Conservation (phyloP, 768 basidiomycete species). For the Aureoboletus auriporus region DNA sequence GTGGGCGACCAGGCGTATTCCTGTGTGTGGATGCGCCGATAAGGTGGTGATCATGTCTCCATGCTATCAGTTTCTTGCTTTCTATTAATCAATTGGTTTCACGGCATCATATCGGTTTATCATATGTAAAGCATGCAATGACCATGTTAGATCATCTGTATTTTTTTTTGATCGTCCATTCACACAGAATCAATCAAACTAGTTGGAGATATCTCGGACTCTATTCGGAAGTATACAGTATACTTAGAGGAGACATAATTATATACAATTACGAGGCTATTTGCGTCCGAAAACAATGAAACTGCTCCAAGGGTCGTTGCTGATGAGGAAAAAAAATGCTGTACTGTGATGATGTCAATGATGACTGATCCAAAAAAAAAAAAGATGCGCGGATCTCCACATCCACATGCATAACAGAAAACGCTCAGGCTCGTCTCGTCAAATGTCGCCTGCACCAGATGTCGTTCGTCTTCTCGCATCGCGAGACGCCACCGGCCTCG, state of each 20-base stretch:
- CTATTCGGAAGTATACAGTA: no score
- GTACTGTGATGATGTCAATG: not conserved
- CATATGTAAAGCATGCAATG: conserved; percentile 25
- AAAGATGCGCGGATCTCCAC: no score
- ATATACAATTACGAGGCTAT: no score
- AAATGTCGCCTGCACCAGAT: conserved; percentile 32
- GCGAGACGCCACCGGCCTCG: conserved; percentile 19
- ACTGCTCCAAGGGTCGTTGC: conserved; percentile 9
- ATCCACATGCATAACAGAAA: no score
- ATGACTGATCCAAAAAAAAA: conserved; percentile 5
- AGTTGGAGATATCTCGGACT: no score
- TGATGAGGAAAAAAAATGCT: conserved; percentile 10
- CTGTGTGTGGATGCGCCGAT: conserved; percentile 17
- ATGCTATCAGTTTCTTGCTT: not conserved
- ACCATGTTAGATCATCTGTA: conserved; percentile 20
- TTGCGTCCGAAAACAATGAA: not conserved
- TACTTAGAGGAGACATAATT: no score
- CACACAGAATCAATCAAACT: no score
- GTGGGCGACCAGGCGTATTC: conserved; percentile 17
- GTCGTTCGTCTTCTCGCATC: conserved; percentile 29
- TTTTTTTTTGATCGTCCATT: conserved; percentile 3
- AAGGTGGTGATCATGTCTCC: conserved; percentile 20
- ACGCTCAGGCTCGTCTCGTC: not conserved
- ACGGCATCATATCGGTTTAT: conserved; percentile 17
- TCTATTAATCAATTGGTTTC: conserved; percentile 7